Conservation (phyloP, 352 stramenopile species). For the Globisporangium paroecandrum region DNA sequence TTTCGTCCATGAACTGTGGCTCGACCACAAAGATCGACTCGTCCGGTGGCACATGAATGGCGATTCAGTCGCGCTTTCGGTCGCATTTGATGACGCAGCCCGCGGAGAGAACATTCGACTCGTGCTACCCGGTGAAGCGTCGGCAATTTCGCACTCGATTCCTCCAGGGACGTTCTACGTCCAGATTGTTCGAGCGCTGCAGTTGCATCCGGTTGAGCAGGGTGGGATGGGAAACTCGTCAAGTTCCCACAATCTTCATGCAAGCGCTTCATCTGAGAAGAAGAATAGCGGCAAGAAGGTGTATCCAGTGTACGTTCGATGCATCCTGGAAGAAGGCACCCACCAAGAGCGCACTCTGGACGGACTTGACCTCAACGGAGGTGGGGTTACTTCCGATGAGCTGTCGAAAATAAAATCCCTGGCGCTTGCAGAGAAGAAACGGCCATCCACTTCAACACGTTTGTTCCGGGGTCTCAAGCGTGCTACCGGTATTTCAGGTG, state of each 20-base stretch:
- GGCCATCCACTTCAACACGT: constrained; percentile 59
- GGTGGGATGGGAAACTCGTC: constrained; percentile 8
- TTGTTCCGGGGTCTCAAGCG: constrained; percentile 74
- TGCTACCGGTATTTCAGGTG: constrained; percentile 65
- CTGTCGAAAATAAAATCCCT: constrained; percentile 19
- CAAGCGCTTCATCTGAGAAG: not conserved
- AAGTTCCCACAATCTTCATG: not conserved
- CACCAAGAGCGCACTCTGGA: constrained; percentile 75
- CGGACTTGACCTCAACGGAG: constrained; percentile 46
- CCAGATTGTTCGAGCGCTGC: constrained; percentile 69
- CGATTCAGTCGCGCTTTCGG: constrained; percentile 72
- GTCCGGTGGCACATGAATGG: constrained; percentile 85
- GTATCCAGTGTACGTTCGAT: constrained; percentile 66
- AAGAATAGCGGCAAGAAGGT: constrained; percentile 37
- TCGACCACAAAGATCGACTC: constrained; percentile 80
- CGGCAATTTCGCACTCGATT: constrained; percentile 71
- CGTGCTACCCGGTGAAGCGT: constrained; percentile 70
- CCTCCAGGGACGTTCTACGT: constrained; percentile 79
- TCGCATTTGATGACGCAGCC: constrained; percentile 66
- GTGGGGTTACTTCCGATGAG: constrained; percentile 15
- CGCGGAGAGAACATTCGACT: constrained; percentile 76
- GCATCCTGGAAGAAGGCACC: constrained; percentile 71
- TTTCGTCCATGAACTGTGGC: constrained; percentile 83
- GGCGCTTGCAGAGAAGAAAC: constrained; percentile 28
- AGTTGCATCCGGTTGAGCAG: constrained; percentile 46